Conservation (phyloP, 2,329 filamentous ascomycete species). For the Triangularia verruculosa region DNA sequence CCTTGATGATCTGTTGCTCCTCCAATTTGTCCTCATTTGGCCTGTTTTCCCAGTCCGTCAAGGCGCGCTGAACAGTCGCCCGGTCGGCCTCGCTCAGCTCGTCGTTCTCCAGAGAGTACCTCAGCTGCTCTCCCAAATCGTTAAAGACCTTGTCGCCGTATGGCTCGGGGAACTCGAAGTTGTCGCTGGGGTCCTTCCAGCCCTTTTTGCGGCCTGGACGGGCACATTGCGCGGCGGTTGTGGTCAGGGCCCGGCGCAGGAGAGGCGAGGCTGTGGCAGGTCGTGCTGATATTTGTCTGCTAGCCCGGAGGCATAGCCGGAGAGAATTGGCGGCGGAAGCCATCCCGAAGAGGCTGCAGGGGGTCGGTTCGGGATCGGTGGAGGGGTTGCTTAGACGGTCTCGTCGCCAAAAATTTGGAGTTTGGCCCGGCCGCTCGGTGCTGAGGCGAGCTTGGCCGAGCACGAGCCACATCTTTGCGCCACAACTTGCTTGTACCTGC, state of each 20-base stretch:
- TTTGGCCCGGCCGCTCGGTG: slow-evolving; percentile 5
- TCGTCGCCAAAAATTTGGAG: slow-evolving; percentile 25
- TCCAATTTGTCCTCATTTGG: slow-evolving; percentile 12
- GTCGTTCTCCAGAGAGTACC: neutral
- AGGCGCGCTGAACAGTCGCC: slow-evolving; percentile 16
- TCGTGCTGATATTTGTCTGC: slow-evolving; percentile 24
- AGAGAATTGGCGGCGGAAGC: slow-evolving; percentile 41
- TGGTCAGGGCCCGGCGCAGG: slow-evolving; percentile 22
- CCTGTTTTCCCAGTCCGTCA: slow-evolving; percentile 22
- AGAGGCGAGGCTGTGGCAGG: slow-evolving; percentile 5
- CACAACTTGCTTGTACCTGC: slow-evolving; percentile 6
- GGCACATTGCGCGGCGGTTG: slow-evolving; percentile 22
- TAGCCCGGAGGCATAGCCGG: slow-evolving; percentile 39
- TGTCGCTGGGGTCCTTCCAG: neutral
- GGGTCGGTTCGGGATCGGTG: slow-evolving; percentile 12
- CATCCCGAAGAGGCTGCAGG: slow-evolving; percentile 35
- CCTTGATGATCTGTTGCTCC: slow-evolving; percentile 22
- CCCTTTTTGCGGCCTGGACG: neutral
- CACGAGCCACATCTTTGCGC: slow-evolving; percentile 18
- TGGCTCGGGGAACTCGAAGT: neutral
- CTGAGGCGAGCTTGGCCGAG: neutral
- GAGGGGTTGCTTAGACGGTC: slow-evolving; percentile 6
- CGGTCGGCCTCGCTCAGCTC: slow-evolving; percentile 17
- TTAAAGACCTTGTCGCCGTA: slow-evolving; percentile 10
- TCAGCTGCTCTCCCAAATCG: slow-evolving; percentile 22